Evolutionary conservation across 1,139 yeast genomes (phyloP).

Genomic region (Scheffersomyces illinoinensis): DNA sequence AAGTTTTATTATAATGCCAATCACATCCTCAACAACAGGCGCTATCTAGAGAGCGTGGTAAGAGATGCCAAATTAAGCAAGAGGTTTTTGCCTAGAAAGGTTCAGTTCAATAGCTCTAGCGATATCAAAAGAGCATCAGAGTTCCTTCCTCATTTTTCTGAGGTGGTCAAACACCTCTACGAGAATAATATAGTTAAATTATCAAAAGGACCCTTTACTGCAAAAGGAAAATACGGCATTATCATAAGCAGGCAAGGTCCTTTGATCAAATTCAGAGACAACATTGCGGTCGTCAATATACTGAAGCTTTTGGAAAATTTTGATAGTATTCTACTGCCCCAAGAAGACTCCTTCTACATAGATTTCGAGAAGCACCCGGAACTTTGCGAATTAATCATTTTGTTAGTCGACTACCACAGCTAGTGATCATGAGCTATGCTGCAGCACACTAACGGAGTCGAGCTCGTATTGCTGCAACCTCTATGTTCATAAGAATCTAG

Average conservation of each 20-base stretch:
- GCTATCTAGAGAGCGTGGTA: slow-evolving; percentile 10
- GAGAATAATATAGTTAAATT: slow-evolving; percentile 8
- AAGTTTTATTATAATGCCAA: slow-evolving; percentile 8
- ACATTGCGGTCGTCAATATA: slow-evolving; percentile 5
- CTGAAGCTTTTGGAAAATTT: not conserved
- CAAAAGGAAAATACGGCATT: not conserved
- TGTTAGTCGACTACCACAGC: slow-evolving; percentile 6
- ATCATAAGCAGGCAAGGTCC: slow-evolving; percentile 7
- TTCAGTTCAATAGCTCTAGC: slow-evolving; percentile 8
- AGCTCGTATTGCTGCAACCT: not conserved
- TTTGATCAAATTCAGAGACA: not conserved
- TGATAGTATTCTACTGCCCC: not conserved
- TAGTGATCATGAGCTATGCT: not conserved
- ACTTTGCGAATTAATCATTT: slow-evolving; percentile 7
- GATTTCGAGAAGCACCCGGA: slow-evolving; percentile 7
- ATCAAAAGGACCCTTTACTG: slow-evolving; percentile 1
- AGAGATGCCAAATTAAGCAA: slow-evolving; percentile 8
- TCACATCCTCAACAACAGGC: slow-evolving; percentile 13
- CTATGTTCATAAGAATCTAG: not conserved
- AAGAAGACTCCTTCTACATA: not conserved
- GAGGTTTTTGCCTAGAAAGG: slow-evolving; percentile 14
- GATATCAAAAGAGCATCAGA: slow-evolving; percentile 8
- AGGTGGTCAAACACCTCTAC: slow-evolving; percentile 13
- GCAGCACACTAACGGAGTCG: not conserved
- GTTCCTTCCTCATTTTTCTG: slow-evolving; percentile 14